Conservation (phyloP, 805 yeast genomes). For the Crinitomyces ghanaensis region DNA sequence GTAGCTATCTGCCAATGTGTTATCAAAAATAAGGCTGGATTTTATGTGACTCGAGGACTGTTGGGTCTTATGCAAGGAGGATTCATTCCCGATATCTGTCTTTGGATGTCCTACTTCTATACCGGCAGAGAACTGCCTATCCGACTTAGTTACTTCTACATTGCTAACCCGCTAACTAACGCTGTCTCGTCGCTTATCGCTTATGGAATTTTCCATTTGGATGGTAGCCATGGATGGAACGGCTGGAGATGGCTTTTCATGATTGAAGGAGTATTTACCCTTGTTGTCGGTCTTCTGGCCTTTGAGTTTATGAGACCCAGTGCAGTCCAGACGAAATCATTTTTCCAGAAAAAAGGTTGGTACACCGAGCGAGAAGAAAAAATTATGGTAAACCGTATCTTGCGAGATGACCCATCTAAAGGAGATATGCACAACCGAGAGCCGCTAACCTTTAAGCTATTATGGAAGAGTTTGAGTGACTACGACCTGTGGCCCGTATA, state of each 20-base stretch:
- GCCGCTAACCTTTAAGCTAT: constrained; percentile 33
- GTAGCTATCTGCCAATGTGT: constrained; percentile 43
- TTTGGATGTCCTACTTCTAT: constrained; percentile 59
- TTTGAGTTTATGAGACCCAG: constrained; percentile 43
- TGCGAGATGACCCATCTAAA: constrained; percentile 53
- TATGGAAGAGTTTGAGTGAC: constrained; percentile 35
- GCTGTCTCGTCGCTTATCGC: constrained; percentile 39
- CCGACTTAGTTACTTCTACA: constrained; percentile 50
- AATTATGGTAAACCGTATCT: constrained; percentile 46
- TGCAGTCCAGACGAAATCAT: constrained; percentile 38
- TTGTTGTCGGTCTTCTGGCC: constrained; percentile 38
- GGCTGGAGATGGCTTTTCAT: constrained; percentile 63
- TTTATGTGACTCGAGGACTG: constrained; percentile 37
- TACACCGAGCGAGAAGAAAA: constrained; percentile 45
- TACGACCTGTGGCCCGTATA: constrained; percentile 48
- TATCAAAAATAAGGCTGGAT: constrained; percentile 32
- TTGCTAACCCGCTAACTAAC: constrained; percentile 39
- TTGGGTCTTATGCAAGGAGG: constrained; percentile 55
- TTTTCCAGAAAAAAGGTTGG: constrained; percentile 42
- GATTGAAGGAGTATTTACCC: constrained; percentile 49
- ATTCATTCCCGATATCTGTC: constrained; percentile 50
- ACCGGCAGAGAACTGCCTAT: constrained; percentile 46
- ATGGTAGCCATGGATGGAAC: constrained; percentile 32
- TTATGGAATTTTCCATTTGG: constrained; percentile 41
- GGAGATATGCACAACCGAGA: constrained; percentile 57